Base-by-base conservation (phyloP, 2,329 filamentous ascomycete species). In the Phaeosphaeriaceae sp. region DNA sequence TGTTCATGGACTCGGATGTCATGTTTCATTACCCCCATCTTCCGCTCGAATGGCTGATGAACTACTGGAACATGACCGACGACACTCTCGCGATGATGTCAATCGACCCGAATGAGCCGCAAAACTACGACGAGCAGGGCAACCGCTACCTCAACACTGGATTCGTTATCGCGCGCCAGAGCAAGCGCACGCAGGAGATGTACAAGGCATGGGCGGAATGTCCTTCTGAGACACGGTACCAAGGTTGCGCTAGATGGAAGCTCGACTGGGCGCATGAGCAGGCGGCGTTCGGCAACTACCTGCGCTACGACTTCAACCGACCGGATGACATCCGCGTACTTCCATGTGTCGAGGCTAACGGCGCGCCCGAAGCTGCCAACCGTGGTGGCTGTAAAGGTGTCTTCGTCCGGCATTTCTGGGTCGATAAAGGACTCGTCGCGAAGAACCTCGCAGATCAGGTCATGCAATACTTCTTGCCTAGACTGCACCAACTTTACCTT, bases 1-100 rank as follows among this genome's bases (percentile, higher is more conserved):
- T 84, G 58, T 83, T 83, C 62, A 74, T 83, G 66, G 82, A 84
- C 69, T 78, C 79, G n/a, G 82, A 84, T 57, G 80, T 80, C 59
- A 76, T 82, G 58, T 80, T 83, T 60, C 76, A 78, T 44, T 78
- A 83, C 61, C 78, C 78, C 1, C 76, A 82, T 41, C 70, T 84
- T 1, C 82, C 82, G 5, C 60, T 83, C 31, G 82, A 84, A 64
- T 84, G 81, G 79, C 78, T 84, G 3, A 72, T 84, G 61, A 82
- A 82, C 69, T 79, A 82, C 60, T 84, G 82, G 82, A 76, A 81
- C 56, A 76, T 83, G 65, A 77, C 71, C 33, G 64, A 76, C 7
- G 71, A 80, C n/a, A 83, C 79, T 0, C 74, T 81, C 13, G 67
- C 82, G 53, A 79, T 82, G 55, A 79, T 83, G 75, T 77, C 82